phyloP scores from a whole-genome alignment of 257 asterid species.

The Nyctanthes arbortristis region DNA sequence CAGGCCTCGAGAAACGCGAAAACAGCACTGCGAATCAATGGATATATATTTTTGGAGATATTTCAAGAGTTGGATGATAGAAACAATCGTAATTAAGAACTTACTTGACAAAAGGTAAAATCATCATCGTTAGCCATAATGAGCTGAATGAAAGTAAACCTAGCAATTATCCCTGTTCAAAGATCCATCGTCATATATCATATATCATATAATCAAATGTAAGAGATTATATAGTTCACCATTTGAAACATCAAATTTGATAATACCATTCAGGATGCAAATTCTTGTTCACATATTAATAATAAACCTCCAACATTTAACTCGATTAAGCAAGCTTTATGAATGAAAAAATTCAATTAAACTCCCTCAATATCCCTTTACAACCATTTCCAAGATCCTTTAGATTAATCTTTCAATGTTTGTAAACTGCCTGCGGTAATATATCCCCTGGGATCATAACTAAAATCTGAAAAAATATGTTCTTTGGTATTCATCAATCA shows the following conservation, averaged over 20 bases:
- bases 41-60: background rate
- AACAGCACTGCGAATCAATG: no score
- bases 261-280: slow-evolving; percentile 8
- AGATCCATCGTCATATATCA: no score
- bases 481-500: background rate
- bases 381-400: slow-evolving; percentile 3
- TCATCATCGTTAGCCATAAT: slow-evolving; percentile 63
- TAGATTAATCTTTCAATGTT: background rate
- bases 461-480: background rate
- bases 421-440: background rate
- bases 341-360: background rate
- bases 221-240: background rate
- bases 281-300: background rate
- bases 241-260: slow-evolving; percentile 1
- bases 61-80: background rate
- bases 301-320: background rate
- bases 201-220: background rate
- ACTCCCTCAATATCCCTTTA: background rate
- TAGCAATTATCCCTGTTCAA: slow-evolving; percentile 15
- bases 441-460: background rate
- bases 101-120: slow-evolving; percentile 70
- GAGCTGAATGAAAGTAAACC: slow-evolving; percentile 17
- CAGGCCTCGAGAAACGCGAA: no score
- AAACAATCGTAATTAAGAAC: slow-evolving; percentile 16
- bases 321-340: background rate